These are phyloP conservation scores for Acanthamoeba castellanii DNA, from an alignment of 208 protist genomes.

Conservation along the genomic window DNA sequence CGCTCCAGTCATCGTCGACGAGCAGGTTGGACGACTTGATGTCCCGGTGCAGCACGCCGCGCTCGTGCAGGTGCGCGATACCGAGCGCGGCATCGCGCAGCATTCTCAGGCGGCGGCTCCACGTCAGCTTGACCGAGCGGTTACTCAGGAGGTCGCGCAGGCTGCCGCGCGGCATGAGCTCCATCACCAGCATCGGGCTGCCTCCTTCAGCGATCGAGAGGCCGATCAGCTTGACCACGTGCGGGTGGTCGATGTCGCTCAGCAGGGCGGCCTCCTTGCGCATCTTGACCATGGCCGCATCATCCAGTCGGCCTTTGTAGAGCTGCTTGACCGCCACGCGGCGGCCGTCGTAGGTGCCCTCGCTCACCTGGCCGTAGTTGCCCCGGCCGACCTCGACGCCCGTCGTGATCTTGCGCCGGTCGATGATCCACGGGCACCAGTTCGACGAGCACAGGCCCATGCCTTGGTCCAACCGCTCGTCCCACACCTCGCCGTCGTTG, in stretches of 20 bases:
- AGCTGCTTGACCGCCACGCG: conserved; percentile 38
- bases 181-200: conserved; percentile 10
- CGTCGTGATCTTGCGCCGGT: conserved; percentile 20
- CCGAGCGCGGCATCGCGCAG: conserved; percentile 6
- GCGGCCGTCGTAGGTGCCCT: conserved; percentile 13
- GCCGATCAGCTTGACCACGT: conserved; percentile 24
- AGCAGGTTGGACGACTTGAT: conserved; percentile 28
- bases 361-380: conserved; percentile 21
- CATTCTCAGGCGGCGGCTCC: neutral
- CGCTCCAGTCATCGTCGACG: neutral
- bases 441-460: conserved; percentile 55
- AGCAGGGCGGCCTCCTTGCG: conserved; percentile 39
- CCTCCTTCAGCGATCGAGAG: neutral
- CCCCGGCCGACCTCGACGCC: neutral
- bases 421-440: conserved; percentile 62
- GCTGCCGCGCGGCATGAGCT: conserved; percentile 54
- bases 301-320: conserved; percentile 38
- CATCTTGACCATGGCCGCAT: conserved; percentile 26
- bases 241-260: conserved; percentile 32
- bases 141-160: conserved; percentile 17
- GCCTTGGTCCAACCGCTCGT: conserved; percentile 8
- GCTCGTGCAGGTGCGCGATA: conserved; percentile 23
- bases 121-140: conserved; percentile 11
- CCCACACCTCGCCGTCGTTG: neutral
- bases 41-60: neutral